These are phyloP conservation scores for Exophiala calicioides DNA, from an alignment of 2,329 filamentous ascomycete genomes.

Conservation along the genomic window DNA sequence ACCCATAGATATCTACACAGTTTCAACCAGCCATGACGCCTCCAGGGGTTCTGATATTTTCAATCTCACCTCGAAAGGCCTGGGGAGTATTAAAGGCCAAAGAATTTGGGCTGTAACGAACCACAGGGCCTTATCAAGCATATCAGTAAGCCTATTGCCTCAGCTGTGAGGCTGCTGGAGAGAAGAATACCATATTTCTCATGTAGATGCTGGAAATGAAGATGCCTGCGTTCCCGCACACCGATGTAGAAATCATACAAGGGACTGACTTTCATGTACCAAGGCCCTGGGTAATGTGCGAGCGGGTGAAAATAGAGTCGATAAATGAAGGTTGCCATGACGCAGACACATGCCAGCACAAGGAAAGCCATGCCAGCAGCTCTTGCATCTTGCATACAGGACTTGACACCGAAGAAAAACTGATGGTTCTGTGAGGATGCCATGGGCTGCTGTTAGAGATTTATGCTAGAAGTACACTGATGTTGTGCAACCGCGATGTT, in stretches of 20 bases:
- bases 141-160: neutral
- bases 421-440: too few species aligned
- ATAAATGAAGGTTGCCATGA: slow-evolving; percentile 1
- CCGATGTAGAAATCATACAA: slow-evolving; percentile 2
- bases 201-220: slow-evolving; percentile 35
- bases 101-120: neutral
- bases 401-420: too few species aligned
- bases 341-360: neutral
- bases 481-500: too few species aligned
- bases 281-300: slow-evolving; percentile 2
- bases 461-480: too few species aligned
- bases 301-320: slow-evolving; percentile 11
- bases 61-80: slow-evolving; percentile 28
- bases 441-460: too few species aligned
- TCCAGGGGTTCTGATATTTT: neutral
- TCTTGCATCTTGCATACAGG: too few species aligned
- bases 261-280: slow-evolving; percentile 1
- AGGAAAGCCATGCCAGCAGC: too few species aligned
- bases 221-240: slow-evolving; percentile 27
- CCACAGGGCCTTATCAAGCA: too few species aligned
- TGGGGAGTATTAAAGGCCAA: slow-evolving; percentile 40
- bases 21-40: neutral
- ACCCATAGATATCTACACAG: slow-evolving; percentile 3
- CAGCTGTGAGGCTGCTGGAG: slow-evolving; percentile 25
- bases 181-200: slow-evolving; percentile 34